Evolutionary conservation across 139 green algal genomes (phyloP).

Genomic region (Prasinococcaceae sp.): DNA sequence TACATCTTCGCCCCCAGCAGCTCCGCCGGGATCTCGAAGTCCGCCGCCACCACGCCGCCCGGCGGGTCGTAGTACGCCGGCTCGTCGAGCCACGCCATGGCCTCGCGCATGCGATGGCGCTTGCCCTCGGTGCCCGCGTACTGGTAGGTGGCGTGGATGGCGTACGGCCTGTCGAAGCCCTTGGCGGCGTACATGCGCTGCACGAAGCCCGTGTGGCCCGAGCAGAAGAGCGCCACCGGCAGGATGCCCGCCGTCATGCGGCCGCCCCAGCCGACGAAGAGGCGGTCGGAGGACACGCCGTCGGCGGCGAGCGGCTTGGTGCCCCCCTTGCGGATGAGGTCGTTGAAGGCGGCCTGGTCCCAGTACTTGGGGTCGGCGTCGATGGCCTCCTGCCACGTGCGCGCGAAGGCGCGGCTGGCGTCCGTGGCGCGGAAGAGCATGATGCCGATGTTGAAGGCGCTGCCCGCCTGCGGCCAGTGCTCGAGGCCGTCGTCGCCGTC

Average conservation of each 20-base stretch:
- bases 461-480: conserved; percentile 73
- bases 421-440: conserved; percentile 57
- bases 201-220: conserved; percentile 72
- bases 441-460: conserved; percentile 88
- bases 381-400: conserved; percentile 24
- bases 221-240: conserved; percentile 58
- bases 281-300: conserved; percentile 2
- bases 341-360: conserved; percentile 89
- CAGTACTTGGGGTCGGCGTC: conserved; percentile 57
- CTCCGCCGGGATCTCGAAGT: no score
- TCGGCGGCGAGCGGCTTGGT: background rate
- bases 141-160: conserved; percentile 88
- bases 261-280: conserved; percentile 39
- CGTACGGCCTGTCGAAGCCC: no score
- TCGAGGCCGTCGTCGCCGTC: conserved; percentile 41
- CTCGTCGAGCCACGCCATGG: conserved; percentile 52
- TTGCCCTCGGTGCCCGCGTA: conserved; percentile 85
- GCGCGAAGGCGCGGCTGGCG: conserved; percentile 9
- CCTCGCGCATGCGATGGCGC: conserved; percentile 78
- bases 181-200: no score
- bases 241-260: conserved; percentile 63
- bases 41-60: no score
- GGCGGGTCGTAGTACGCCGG: conserved; percentile 53
- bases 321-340: conserved; percentile 28
- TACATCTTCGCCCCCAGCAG: no score